Percentiles rank a stretch among this genome's conserved stretches.
These are phyloP conservation scores for Coemansia sp. DNA, from an alignment of 192 early-diverging fungal genomes.

Conservation along the genomic window DNA sequence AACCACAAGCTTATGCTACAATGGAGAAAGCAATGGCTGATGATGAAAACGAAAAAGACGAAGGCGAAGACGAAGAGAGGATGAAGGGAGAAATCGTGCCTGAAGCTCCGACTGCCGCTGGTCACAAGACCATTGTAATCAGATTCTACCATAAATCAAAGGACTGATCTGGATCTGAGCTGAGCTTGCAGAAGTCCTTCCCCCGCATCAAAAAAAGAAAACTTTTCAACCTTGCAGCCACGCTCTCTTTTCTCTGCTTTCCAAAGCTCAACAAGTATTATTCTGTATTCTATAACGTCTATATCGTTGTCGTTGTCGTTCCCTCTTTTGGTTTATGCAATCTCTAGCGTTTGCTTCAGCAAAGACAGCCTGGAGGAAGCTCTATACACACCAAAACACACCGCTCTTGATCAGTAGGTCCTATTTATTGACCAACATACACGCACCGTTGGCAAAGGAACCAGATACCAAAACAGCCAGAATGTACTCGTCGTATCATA, in stretches of 20 bases:
- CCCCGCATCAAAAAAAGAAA: background rate
- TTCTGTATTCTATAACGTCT: background rate
- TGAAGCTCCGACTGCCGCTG: background rate
- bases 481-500: background rate
- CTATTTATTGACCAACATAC: background rate
- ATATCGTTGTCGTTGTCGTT: too few relatives aligned
- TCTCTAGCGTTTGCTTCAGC: background rate
- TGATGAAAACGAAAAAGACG: background rate
- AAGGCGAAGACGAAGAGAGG: too few relatives aligned
- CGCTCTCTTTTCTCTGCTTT: background rate
- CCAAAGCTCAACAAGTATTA: background rate
- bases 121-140: background rate
- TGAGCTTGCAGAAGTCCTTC: background rate
- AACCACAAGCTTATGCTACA: too few relatives aligned
- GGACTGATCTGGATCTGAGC: background rate
- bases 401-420: background rate
- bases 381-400: background rate
- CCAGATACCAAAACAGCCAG: background rate
- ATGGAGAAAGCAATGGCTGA: background rate
- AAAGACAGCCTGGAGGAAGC: slow-evolving; percentile 2
- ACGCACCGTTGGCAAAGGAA: background rate
- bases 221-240: background rate
- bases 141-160: background rate
- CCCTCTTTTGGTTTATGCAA: slow-evolving; percentile 1
- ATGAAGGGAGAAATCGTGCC: background rate